Evolutionary conservation across 495 filamentous ascomycete genomes (phyloP).

Genomic region (Tuber magnatum): DNA sequence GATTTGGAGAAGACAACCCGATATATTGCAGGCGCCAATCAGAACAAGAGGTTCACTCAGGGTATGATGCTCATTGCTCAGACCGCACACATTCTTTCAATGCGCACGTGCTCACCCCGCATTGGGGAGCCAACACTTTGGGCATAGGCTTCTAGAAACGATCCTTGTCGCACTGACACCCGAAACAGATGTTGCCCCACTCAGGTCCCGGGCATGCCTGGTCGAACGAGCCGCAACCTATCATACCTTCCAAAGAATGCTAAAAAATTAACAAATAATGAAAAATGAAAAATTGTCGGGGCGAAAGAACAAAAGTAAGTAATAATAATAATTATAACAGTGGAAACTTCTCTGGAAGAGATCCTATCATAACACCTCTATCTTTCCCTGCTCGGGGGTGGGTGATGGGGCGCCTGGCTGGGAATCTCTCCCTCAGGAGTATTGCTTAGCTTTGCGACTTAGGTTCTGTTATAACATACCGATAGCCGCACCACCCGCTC

Average conservation of each 20-base stretch:
- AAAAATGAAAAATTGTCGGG: neutral
- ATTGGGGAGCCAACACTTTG: constrained; percentile 24
- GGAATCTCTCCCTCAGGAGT: neutral
- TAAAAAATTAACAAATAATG: neutral
- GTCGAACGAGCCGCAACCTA: neutral
- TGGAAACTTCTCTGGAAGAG: neutral
- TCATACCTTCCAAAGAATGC: neutral
- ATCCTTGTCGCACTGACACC: constrained; percentile 28
- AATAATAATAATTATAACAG: neutral
- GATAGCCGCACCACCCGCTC: neutral
- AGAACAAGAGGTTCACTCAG: neutral
- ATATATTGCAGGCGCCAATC: constrained; percentile 16
- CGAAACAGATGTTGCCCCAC: constrained; percentile 12
- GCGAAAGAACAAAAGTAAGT: neutral
- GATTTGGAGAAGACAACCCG: constrained; percentile 23
- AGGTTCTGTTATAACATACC: neutral
- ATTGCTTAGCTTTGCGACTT: neutral
- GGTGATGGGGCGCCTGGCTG: neutral
- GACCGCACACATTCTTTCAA: constrained; percentile 15
- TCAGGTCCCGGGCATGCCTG: neutral
- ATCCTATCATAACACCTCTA: neutral
- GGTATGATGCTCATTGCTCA: neutral
- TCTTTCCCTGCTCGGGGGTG: neutral
- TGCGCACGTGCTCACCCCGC: constrained; percentile 35
- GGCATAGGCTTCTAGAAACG: constrained; percentile 33